These are phyloP conservation scores for Adansonia gregorii DNA, from an alignment of 441 rosid species.

Conservation along the genomic window DNA sequence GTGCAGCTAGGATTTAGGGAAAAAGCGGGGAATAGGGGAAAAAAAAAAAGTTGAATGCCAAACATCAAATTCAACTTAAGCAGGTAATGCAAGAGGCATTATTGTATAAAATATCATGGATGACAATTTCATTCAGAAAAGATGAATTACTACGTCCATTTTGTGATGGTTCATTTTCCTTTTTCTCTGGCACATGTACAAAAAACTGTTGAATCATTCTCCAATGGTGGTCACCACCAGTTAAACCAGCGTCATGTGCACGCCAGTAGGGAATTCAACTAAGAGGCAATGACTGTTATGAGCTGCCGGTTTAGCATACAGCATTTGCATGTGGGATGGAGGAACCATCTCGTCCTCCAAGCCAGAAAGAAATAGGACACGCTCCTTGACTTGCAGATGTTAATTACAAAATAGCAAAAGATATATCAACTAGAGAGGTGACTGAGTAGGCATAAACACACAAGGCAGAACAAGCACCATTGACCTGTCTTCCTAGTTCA, in stretches of 20 bases:
- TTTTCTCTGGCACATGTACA: conserved; percentile 58
- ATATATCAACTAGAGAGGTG: neutral
- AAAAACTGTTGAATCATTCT: conserved; percentile 61
- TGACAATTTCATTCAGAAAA: conserved; percentile 23
- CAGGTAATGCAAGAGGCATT: neutral
- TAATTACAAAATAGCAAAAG: conserved; percentile 26
- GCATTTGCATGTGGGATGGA: conserved; percentile 83
- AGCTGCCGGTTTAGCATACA: conserved; percentile 84
- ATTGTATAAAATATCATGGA: too few species aligned
- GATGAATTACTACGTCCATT: conserved; percentile 37
- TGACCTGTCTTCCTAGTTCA: neutral
- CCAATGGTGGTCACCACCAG: conserved; percentile 94
- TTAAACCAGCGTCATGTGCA: conserved; percentile 97
- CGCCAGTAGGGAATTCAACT: conserved; percentile 85
- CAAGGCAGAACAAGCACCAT: conserved; percentile 15
- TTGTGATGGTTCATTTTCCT: too few species aligned
- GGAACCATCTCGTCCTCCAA: conserved; percentile 98
- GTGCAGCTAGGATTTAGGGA: neutral
- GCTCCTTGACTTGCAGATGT: conserved; percentile 72
- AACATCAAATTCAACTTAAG: neutral
- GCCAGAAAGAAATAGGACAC: conserved; percentile 93
- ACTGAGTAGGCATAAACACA: neutral
- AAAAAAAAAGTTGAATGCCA: neutral
- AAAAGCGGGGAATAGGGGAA: neutral
- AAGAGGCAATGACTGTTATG: conserved; percentile 66